Evolutionary conservation across 2,329 filamentous ascomycete genomes (phyloP).

Genomic region (Phialophora chinensis): DNA sequence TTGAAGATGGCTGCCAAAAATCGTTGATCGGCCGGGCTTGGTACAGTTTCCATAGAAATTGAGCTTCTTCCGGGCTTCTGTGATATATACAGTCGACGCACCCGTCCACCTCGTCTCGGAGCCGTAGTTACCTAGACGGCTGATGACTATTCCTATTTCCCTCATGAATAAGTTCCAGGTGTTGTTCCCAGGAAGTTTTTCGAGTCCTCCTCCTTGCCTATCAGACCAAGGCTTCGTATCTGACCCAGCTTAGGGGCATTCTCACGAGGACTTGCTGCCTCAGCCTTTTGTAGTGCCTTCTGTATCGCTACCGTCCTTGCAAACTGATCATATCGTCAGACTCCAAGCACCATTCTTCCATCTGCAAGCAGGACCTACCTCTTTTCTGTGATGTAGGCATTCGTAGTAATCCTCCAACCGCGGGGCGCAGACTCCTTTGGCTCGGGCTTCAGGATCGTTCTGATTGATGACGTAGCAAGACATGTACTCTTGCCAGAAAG

Average conservation of each 20-base stretch:
- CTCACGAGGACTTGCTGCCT: slow-evolving; percentile 76
- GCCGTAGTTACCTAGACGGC: not conserved
- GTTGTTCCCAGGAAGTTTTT: slow-evolving; percentile 46
- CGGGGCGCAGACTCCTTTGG: slow-evolving; percentile 85
- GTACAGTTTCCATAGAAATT: not conserved
- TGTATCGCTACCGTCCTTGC: slow-evolving; percentile 80
- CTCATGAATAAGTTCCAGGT: slow-evolving; percentile 10
- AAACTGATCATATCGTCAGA: slow-evolving; percentile 60
- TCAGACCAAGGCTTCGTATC: slow-evolving; percentile 83
- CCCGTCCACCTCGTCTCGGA: not conserved
- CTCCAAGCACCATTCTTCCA: not conserved
- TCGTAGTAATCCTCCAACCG: slow-evolving; percentile 97
- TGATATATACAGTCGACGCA: slow-evolving; percentile 4
- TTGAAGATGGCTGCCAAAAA: not conserved
- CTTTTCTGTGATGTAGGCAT: slow-evolving; percentile 98
- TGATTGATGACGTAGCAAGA: slow-evolving; percentile 98
- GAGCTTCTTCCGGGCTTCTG: not conserved
- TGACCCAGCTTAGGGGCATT: slow-evolving; percentile 81
- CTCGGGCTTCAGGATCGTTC: slow-evolving; percentile 73
- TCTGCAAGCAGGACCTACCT: slow-evolving; percentile 65
- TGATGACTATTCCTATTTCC: not conserved
- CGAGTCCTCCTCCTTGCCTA: slow-evolving; percentile 83
- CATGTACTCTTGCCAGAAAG: slow-evolving; percentile 99
- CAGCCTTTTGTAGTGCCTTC: slow-evolving; percentile 80
- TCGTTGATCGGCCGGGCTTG: not conserved